Evolutionary conservation across 768 basidiomycete species (phyloP).

Genomic region (Pisolithus orientalis): DNA sequence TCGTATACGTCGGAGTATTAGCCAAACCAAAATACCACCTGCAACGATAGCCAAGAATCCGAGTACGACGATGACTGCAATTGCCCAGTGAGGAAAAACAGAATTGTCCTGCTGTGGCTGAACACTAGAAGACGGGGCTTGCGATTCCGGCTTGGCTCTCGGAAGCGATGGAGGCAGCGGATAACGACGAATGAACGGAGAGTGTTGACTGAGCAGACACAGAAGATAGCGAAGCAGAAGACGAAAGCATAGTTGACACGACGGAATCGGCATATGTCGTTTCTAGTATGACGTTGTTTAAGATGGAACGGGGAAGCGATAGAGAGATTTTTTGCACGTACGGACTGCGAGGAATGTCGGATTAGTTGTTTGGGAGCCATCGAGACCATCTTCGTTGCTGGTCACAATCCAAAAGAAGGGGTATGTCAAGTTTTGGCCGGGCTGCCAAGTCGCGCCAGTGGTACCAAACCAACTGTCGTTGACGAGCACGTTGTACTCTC

Average conservation of each 20-base stretch:
- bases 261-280: slow-evolving; percentile 72
- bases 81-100: slow-evolving; percentile 82
- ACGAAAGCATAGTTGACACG: slow-evolving; percentile 40
- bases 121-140: slow-evolving; percentile 32
- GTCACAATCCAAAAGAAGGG: slow-evolving; percentile 78
- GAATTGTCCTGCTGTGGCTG: slow-evolving; percentile 34
- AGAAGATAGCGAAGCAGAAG: slow-evolving; percentile 27
- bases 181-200: slow-evolving; percentile 31
- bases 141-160: slow-evolving; percentile 13
- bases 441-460: slow-evolving; percentile 40
- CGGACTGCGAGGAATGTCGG: slow-evolving; percentile 76
- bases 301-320: not conserved
- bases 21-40: slow-evolving; percentile 59
- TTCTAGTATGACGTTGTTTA: slow-evolving; percentile 37
- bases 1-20: slow-evolving; percentile 66
- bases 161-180: slow-evolving; percentile 31
- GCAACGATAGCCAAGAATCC: slow-evolving; percentile 79
- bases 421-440: slow-evolving; percentile 50
- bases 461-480: slow-evolving; percentile 73
- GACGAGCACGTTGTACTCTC: slow-evolving; percentile 47
- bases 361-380: slow-evolving; percentile 57
- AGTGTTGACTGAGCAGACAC: slow-evolving; percentile 29
- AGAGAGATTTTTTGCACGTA: slow-evolving; percentile 37
- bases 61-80: slow-evolving; percentile 82
- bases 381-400: slow-evolving; percentile 48